A percentile compares a stretch with the other conserved stretches of the same genome.
These are phyloP conservation scores for Pythium pectinolyticum DNA, from an alignment of 352 stramenopile genomes.

Conservation along the genomic window DNA sequence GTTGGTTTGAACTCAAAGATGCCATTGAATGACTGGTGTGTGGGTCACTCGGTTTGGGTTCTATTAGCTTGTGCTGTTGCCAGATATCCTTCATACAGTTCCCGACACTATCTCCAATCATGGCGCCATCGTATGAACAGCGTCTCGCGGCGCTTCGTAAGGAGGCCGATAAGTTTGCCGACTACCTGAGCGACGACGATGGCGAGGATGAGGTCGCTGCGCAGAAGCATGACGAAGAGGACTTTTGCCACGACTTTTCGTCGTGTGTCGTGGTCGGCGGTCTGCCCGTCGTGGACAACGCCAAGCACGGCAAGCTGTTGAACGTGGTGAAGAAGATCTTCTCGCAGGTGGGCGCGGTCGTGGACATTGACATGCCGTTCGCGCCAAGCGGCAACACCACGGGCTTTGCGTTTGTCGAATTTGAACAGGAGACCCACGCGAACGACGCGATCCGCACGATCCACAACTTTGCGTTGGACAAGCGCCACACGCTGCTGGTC, in stretches of 20 bases:
- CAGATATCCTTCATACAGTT: too few relatives aligned
- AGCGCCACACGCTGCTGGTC: slow-evolving; percentile 95
- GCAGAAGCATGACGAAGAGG: slow-evolving; percentile 69
- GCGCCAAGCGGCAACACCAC: slow-evolving; percentile 53
- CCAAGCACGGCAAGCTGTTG: slow-evolving; percentile 84
- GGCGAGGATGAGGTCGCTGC: slow-evolving; percentile 58
- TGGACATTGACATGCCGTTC: slow-evolving; percentile 84
- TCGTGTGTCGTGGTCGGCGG: slow-evolving; percentile 80
- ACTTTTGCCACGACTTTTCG: slow-evolving; percentile 81
- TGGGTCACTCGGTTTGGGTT: too few relatives aligned
- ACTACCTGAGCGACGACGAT: slow-evolving; percentile 85
- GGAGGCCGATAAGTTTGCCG: slow-evolving; percentile 72
- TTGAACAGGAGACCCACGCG: slow-evolving; percentile 69
- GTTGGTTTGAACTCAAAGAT: too few relatives aligned
- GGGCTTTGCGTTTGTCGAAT: slow-evolving; percentile 84
- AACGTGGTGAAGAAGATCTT: slow-evolving; percentile 88
- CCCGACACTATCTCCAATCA: too few relatives aligned
- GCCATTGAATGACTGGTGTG: too few relatives aligned
- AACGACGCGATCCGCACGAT: slow-evolving; percentile 81
- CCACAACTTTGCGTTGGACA: slow-evolving; percentile 93
- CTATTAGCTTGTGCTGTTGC: too few relatives aligned
- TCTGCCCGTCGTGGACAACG: slow-evolving; percentile 66
- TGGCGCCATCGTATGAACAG: slow-evolving; percentile 78
- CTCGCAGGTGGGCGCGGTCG: slow-evolving; percentile 69
- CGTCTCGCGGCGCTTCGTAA: slow-evolving; percentile 69